Base-by-base conservation (phyloP, 768 basidiomycete species). In the Mycena amicta region DNA sequence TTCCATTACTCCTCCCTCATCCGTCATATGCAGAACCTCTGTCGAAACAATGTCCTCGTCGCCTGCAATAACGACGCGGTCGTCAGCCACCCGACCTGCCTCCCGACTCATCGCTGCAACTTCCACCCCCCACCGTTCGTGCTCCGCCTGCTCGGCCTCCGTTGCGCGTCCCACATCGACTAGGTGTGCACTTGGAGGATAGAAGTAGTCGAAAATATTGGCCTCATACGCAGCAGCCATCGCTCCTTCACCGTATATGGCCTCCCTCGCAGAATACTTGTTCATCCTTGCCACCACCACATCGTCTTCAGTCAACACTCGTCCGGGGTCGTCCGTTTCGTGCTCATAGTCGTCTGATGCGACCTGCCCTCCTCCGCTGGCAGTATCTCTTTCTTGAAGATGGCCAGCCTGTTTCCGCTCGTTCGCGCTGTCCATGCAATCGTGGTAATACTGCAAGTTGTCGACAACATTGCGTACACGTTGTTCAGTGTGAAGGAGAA, bases 371-470 rank as follows among this genome's bases (percentile, higher is more conserved):
- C 27, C 26, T 26, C 47, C 25, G 6, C 52, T n/a, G 22, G 8
- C 22, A 8, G 43, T n/a, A 8, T 8, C 43, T 23, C 43, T 8
- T 31, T 53, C n/a, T n/a, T n/a, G n/a, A n/a, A n/a, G n/a, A n/a
- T n/a, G n/a, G n/a, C n/a, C 27, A 25, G 60, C 46, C 25, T 50
- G 29, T 23, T 50, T 37, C 30, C 33, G n/a, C 28, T 31, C 30
- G 18, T 30, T 25, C 3, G 62, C 49, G 5, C 55, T 54, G 5
- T 69, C 68, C 1, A 56, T 41, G 33, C 69, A 69, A 28, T 76
- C 68, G 56, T 76, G 65, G 23, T 70, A 76, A 43, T 76, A 76
- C 33, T 76, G 71, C 1, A 75, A 65, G 26, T 74, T 71, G 0
- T 53, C 41, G 1, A 76, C 12, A 0, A 75, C 57, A 5, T 57